Conservation (phyloP, 352 stramenopile species). For the Phytophthora chlamydospora region DNA sequence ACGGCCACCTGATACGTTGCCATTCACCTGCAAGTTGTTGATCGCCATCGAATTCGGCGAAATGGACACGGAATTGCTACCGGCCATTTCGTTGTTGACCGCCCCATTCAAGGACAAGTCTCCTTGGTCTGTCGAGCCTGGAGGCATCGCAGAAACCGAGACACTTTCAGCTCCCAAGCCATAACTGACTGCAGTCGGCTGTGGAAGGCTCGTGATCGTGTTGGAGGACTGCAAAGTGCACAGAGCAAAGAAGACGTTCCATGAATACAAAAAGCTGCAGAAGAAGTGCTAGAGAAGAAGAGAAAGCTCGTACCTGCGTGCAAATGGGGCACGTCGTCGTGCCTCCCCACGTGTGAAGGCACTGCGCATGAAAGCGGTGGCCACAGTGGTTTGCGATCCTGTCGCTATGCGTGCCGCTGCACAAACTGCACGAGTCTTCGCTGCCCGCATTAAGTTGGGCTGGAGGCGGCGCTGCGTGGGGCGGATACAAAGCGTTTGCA, state of each 20-base stretch:
- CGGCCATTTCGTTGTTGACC: conserved; percentile 33
- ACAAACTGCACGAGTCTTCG: conserved; percentile 49
- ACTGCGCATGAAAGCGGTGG: conserved; percentile 73
- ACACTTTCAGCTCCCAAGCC: conserved; percentile 26
- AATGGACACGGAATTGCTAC: conserved; percentile 35
- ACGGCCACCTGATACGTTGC: conserved; percentile 22
- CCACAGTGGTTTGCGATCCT: conserved; percentile 60
- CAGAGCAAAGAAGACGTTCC: conserved; percentile 9
- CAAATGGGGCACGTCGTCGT: conserved; percentile 58
- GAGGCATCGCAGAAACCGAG: conserved; percentile 26
- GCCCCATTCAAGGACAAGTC: conserved; percentile 26
- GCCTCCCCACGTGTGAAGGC: conserved; percentile 72
- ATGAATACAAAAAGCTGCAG: conserved; percentile 8
- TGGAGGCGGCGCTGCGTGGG: conserved; percentile 25
- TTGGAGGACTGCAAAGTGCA: conserved; percentile 33
- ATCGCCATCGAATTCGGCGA: conserved; percentile 28
- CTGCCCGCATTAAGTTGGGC: conserved; percentile 24
- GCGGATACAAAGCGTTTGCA: conserved; percentile 38
- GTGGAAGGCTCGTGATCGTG: conserved; percentile 32
- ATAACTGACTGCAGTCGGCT: conserved; percentile 28
- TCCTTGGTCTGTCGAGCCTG: conserved; percentile 30
- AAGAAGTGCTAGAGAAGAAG: conserved; percentile 1
- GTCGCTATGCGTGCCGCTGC: conserved; percentile 54
- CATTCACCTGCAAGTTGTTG: conserved; percentile 32
- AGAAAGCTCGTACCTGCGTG: conserved; percentile 38